Base-by-base conservation (phyloP, 805 yeast species). In the Candida nemodendra region DNA sequence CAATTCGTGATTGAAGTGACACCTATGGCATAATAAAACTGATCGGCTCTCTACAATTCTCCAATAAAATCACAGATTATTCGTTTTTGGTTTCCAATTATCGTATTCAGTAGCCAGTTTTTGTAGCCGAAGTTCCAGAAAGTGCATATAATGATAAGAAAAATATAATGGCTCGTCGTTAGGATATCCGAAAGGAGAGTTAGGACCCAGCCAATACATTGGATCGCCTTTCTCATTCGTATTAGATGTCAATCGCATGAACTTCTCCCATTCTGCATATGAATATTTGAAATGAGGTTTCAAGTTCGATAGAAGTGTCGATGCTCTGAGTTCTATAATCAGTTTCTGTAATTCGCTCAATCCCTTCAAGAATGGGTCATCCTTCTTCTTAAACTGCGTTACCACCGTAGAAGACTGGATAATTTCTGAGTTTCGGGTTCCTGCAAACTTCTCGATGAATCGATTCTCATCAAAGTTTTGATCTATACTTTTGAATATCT, bases 121-220 rank as follows among this genome's bases (percentile, higher is more conserved):
- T 26, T 56, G 62, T 18, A 59, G n/a, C 16, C 38, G 45, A 8
- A 39, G 14, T 34, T 60, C 59, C 18, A 60, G 28, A 22, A 41
- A 36, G 35, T 57, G 50, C 25, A 59, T 17, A 36, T 54, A 54
- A 31, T 54, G 56, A 31, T 52, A 44, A 1, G 56, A 36, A 24
- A 84, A 72, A 50, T 76, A 84, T 40, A 78, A 76, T 0, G 89
- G 79, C 54, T 87, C 89, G 47, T 72, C 73, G 26, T 83, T 63
- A 0, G 93, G 93, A 38, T 72, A 76, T 30, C 83, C 68, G 28
- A 87, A 62, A 0, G 95, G 95, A 1, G 89, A 79, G 1, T 61
- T 52, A 2, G 77, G 78, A 6, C 82, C 69, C 2, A 86, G 47
- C 95, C 95, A 87, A 52, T 66, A 81, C 29, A 64, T 57, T 2